Evolutionary conservation across 1,139 yeast species (phyloP).

Genomic region (Lodderomyces parapsilosis): DNA sequence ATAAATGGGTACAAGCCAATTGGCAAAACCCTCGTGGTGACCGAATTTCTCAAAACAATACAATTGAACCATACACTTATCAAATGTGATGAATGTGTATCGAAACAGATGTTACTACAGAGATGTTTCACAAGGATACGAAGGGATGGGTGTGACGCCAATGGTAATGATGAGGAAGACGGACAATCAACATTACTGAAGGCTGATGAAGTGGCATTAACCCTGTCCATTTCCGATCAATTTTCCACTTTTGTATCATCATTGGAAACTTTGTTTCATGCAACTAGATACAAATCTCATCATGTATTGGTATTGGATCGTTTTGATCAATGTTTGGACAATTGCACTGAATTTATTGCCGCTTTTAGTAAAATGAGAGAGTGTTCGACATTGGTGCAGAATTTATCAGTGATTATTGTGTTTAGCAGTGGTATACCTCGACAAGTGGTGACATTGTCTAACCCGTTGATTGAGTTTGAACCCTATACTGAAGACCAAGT

Average conservation of each 20-base stretch:
- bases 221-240: conserved; percentile 35
- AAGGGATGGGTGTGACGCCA: too few relatives aligned
- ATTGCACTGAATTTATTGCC: conserved; percentile 42
- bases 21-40: conserved; percentile 38
- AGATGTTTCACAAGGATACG: conserved; percentile 31
- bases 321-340: conserved; percentile 55
- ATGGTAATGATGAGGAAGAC: conserved; percentile 19
- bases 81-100: conserved; percentile 40
- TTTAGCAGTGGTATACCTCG: conserved; percentile 46
- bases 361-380: conserved; percentile 51
- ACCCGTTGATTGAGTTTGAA: conserved; percentile 52
- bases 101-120: conserved; percentile 39
- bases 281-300: conserved; percentile 30
- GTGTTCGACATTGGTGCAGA: conserved; percentile 27
- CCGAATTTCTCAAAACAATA: conserved; percentile 23
- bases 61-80: conserved; percentile 27
- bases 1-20: conserved; percentile 43
- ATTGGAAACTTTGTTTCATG: conserved; percentile 36
- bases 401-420: conserved; percentile 32
- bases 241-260: conserved; percentile 46
- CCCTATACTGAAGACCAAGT: conserved; percentile 46
- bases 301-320: conserved; percentile 61
- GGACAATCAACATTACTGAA: conserved; percentile 8
- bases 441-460: conserved; percentile 41
- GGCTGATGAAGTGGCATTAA: background rate